Evolutionary conservation across 2,329 filamentous ascomycete genomes (phyloP).

Genomic region (Graphilbum ipis-grandicollis): DNA sequence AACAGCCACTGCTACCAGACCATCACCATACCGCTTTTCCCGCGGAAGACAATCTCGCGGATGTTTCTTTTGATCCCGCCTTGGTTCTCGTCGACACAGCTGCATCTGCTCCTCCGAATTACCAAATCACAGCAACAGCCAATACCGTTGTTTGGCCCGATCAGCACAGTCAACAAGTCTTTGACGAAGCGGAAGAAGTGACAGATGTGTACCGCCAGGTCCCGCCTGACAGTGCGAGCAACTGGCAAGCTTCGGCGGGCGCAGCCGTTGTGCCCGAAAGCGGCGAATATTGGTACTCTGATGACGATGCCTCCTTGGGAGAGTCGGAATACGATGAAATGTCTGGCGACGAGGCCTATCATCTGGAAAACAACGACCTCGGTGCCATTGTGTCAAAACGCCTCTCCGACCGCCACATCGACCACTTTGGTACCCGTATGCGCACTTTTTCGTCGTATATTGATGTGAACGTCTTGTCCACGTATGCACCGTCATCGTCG

Average conservation of each 20-base stretch:
- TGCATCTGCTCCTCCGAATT: too few relatives aligned
- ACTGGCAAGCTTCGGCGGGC: too few relatives aligned
- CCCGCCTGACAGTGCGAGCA: too few relatives aligned
- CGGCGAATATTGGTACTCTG: constrained; percentile 30
- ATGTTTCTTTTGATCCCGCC: background rate
- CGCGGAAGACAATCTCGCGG: background rate
- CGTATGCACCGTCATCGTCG: constrained; percentile 46
- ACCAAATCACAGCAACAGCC: too few relatives aligned
- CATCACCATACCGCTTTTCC: background rate
- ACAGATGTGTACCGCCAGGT: too few relatives aligned
- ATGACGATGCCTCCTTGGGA: constrained; percentile 44
- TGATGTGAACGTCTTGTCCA: constrained; percentile 35
- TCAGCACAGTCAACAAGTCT: too few relatives aligned
- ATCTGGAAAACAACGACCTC: constrained; percentile 21
- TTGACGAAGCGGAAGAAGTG: too few relatives aligned
- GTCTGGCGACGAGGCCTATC: constrained; percentile 17
- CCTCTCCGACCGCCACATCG: constrained; percentile 17
- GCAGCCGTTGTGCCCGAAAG: background rate
- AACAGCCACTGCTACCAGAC: background rate
- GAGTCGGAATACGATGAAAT: constrained; percentile 42
- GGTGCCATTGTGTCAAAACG: constrained; percentile 20
- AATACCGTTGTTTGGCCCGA: too few relatives aligned
- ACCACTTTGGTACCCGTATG: constrained; percentile 26
- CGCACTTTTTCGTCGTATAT: constrained; percentile 32
- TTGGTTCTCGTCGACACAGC: too few relatives aligned